Evolutionary conservation across 768 basidiomycete species (phyloP), one percentile per base, ranked within the genome.

Genomic region (Paxillus involutus): DNA sequence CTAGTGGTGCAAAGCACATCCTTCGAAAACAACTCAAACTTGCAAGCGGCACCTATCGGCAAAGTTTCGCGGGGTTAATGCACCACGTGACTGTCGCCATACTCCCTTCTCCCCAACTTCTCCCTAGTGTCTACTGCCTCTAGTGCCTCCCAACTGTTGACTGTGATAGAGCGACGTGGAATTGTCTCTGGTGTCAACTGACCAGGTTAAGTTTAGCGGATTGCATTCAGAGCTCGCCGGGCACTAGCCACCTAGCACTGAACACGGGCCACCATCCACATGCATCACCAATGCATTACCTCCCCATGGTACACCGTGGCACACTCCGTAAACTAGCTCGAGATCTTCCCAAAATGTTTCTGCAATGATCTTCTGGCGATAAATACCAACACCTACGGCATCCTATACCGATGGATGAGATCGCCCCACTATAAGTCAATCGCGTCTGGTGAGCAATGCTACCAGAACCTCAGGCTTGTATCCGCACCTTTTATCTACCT

Each of bases 1-100:
- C 49, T 19, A 26, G 56, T 30, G 48, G 33, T 40, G 30, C 37
- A 58, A 51, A 54, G 53, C 36, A 57, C 58, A 63, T 60, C 57
- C 57, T 29, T 54, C 52, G 50, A 53, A 48, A 53, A 17, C 44
- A n/a, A 32, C 40, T 10, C 33, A n/a, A 37, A 26, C 9, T 26
- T n/a, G 42, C 21, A 6, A 44, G 35, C 35, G 35, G 35, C 35
- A 35, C 16, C 40, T 55, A 52, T 57, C 55, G 52, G 35, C 52
- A 48, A 42, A 30, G 40, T 47, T 47, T 41, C 62, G 60, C 55
- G 52, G 54, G 56, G 47, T 37, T 21, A 36, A n/a, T 32, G 47
- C 43, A 59, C 59, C 49, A 29, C 36, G 47, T 53, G n/a, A 48
- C 42, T 13, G 19, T 13, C 42, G 21, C 19, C 42, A 43, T 26